These are phyloP conservation scores for Penicillium sp. DNA, from an alignment of 2,329 filamentous ascomycete species.

Conservation along the genomic window DNA sequence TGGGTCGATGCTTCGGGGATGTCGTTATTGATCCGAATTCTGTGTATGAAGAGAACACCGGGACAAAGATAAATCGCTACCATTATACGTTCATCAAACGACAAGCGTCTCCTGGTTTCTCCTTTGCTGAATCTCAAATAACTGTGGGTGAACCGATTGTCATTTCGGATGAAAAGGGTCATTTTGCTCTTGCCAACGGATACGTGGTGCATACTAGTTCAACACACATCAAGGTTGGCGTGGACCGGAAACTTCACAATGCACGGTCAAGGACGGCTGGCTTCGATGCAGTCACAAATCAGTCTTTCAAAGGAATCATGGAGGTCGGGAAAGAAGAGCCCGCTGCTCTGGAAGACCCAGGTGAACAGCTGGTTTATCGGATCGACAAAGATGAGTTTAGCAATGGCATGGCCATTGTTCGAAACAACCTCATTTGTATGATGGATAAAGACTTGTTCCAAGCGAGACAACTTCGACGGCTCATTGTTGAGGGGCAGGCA, in stretches of 20 bases:
- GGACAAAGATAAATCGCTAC: constrained; percentile 85
- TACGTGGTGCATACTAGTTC: constrained; percentile 78
- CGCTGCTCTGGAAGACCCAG: constrained; percentile 35
- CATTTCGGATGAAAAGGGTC: constrained; percentile 91
- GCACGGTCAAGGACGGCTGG: constrained; percentile 70
- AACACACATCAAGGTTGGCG: constrained; percentile 76
- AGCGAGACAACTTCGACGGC: constrained; percentile 67
- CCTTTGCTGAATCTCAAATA: constrained; percentile 88
- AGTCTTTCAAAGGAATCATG: constrained; percentile 90
- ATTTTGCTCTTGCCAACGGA: constrained; percentile 91
- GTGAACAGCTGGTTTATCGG: constrained; percentile 64
- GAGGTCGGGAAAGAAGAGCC: constrained; percentile 63
- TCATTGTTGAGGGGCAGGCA: constrained; percentile 73
- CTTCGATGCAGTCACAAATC: constrained; percentile 74
- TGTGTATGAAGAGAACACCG: constrained; percentile 64
- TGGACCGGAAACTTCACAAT: constrained; percentile 87
- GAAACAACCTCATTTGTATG: constrained; percentile 88
- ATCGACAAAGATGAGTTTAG: constrained; percentile 98
- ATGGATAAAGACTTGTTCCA: constrained; percentile 78
- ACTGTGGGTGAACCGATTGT: constrained; percentile 86
- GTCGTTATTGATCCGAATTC: constrained; percentile 80
- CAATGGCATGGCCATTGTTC: constrained; percentile 91
- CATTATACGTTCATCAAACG: constrained; percentile 81
- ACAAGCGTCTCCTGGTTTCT: constrained; percentile 60
- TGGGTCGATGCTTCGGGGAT: constrained; percentile 85